These are phyloP conservation scores for Spergularia azorica DNA, from an alignment of 179 eudicot species.

Conservation along the genomic window DNA sequence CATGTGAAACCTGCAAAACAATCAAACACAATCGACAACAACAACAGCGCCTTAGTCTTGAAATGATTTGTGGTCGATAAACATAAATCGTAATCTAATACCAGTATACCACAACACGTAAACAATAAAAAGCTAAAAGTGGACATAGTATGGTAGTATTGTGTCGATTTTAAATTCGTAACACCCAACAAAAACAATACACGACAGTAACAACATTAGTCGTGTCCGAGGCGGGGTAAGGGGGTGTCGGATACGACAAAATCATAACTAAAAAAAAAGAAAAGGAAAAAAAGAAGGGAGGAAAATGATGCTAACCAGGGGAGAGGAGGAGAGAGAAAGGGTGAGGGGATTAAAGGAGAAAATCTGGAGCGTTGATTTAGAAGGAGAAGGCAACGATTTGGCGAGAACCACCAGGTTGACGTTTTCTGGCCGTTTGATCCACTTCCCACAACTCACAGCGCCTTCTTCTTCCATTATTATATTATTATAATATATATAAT, in stretches of 20 bases:
- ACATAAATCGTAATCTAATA: too few species aligned
- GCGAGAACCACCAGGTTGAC: constrained; percentile 64
- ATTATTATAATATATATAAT: too few species aligned
- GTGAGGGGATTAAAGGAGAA: constrained; percentile 59
- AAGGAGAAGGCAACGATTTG: constrained; percentile 31
- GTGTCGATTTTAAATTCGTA: too few species aligned
- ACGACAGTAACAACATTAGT: too few species aligned
- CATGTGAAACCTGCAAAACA: constrained; percentile 50
- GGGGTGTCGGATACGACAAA: too few species aligned
- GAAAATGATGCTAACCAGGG: constrained; percentile 41
- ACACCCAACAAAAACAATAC: too few species aligned
- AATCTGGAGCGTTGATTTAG: constrained; percentile 57
- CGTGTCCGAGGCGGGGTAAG: too few species aligned
- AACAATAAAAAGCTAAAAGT: not conserved
- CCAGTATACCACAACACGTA: too few species aligned
- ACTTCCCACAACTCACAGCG: constrained; percentile 61
- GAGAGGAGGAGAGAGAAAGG: constrained; percentile 65
- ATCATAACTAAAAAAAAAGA: not conserved
- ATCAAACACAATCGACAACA: too few species aligned
- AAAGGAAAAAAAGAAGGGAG: not conserved
- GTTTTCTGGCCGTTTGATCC: constrained; percentile 94
- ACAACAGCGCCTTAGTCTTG: too few species aligned
- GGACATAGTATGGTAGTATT: too few species aligned
- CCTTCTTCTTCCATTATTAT: constrained; percentile 34
- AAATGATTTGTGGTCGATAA: too few species aligned